A percentile compares a stretch with the other conserved stretches of the same genome.
Conservation (phyloP, 306 rosid genomes). For the Castanea crenata region DNA sequence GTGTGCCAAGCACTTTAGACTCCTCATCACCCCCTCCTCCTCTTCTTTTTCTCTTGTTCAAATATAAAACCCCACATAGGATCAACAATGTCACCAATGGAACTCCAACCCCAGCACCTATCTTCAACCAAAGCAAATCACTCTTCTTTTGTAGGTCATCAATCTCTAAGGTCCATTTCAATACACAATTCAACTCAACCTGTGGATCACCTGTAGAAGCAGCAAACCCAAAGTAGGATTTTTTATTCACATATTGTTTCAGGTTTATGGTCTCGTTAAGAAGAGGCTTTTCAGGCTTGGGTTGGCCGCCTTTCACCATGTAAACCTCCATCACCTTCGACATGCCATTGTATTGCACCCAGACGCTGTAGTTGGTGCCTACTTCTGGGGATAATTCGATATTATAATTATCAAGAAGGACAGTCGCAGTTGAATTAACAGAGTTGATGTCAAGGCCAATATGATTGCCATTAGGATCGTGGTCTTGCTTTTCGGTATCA, state of each 20-base stretch:
- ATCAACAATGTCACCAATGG: conserved; percentile 9
- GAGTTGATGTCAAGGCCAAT: conserved; percentile 50
- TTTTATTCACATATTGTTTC: conserved; percentile 14
- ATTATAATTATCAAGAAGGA: conserved; percentile 11
- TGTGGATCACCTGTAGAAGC: conserved; percentile 42
- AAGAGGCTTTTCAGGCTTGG: conserved; percentile 26
- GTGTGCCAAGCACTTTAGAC: conserved; percentile 20
- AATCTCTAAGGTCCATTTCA: conserved; percentile 37
- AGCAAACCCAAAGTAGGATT: conserved; percentile 43
- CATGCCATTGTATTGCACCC: conserved; percentile 39
- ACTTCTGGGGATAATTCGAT: conserved; percentile 20
- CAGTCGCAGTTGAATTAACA: conserved; percentile 21
- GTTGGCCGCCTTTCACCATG: conserved; percentile 20
- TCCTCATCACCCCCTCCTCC: conserved; percentile 24
- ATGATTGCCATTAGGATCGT: conserved; percentile 39
- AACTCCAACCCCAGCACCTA: conserved; percentile 30
- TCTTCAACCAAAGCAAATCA: conserved; percentile 22
- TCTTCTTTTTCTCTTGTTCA: conserved; percentile 29
- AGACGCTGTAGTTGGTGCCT: conserved; percentile 14
- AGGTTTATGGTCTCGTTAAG: conserved; percentile 33
- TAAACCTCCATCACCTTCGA: conserved; percentile 39
- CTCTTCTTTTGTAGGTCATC: conserved; percentile 15
- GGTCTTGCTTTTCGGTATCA: conserved; percentile 39
- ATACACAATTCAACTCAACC: conserved; percentile 36
- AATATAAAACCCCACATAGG: conserved; percentile 13